Conservation (phyloP, 306 rosid species). For the Trifolium pratense region DNA sequence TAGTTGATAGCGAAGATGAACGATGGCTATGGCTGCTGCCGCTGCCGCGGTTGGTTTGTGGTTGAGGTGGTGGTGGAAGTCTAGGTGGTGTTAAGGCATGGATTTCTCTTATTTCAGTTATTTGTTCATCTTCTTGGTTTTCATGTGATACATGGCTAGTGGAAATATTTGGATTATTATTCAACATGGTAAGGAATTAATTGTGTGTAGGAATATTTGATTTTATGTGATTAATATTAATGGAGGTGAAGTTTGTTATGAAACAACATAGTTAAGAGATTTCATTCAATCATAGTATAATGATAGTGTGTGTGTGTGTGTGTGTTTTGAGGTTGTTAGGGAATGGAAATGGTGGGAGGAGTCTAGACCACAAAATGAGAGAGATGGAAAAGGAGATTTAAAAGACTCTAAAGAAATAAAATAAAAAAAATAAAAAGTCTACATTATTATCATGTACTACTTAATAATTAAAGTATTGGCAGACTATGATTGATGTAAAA, state of each 20-base stretch:
- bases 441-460: neutral
- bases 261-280: conserved; percentile 29
- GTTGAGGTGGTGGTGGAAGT: conserved; percentile 34
- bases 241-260: conserved; percentile 23
- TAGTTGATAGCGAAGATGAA: conserved; percentile 62
- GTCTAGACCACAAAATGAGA: conserved; percentile 38
- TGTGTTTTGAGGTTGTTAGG: conserved; percentile 31
- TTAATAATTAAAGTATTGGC: conserved; percentile 1
- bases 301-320: conserved; percentile 9
- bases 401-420: neutral
- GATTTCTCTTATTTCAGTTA: conserved; percentile 90
- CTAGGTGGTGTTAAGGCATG: conserved; percentile 80
- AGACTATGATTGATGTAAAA: conserved; percentile 29
- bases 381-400: conserved; percentile 28
- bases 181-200: conserved; percentile 51
- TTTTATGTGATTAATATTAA: neutral
- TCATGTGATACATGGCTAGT: conserved; percentile 45
- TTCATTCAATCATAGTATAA: conserved; percentile 25
- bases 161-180: conserved; percentile 46
- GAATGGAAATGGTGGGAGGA: conserved; percentile 32
- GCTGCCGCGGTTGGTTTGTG: conserved; percentile 30
- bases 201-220: neutral
- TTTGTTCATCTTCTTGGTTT: conserved; percentile 46
- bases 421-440: neutral
- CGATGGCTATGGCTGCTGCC: conserved; percentile 45